phyloP scores from a whole-genome alignment of 176 grass and related monocot species.

The Bolboschoenus planiculmis region DNA sequence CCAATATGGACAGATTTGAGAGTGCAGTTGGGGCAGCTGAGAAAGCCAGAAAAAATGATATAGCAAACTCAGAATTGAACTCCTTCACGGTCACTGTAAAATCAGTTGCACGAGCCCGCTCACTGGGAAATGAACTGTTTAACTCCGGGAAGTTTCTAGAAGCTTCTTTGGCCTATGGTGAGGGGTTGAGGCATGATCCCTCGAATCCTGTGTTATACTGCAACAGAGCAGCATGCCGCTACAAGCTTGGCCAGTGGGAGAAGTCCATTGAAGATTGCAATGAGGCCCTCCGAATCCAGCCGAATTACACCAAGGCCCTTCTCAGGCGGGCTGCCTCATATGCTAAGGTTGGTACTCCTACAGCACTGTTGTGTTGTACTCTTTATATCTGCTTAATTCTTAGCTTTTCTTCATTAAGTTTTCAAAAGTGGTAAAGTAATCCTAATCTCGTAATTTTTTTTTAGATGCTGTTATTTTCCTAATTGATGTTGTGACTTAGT shows the following conservation, averaged over 20 bases:
- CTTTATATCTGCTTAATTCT: not conserved
- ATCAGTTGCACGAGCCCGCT: slow-evolving; percentile 63
- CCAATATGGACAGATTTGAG: slow-evolving; percentile 60
- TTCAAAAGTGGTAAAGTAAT: not conserved
- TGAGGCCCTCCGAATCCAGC: slow-evolving; percentile 81
- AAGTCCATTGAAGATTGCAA: slow-evolving; percentile 89
- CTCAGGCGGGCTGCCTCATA: slow-evolving; percentile 89
- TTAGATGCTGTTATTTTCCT: not conserved
- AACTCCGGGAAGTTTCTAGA: slow-evolving; percentile 73
- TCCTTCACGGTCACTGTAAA: slow-evolving; percentile 56
- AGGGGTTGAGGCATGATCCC: slow-evolving; percentile 74
- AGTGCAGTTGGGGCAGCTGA: slow-evolving; percentile 67
- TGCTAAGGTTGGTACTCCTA: slow-evolving; percentile 46
- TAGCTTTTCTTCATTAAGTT: not conserved
- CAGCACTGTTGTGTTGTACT: not conserved
- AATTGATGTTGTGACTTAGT: not conserved
- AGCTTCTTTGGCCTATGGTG: slow-evolving; percentile 76
- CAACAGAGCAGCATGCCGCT: slow-evolving; percentile 89
- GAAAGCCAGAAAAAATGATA: slow-evolving; percentile 64
- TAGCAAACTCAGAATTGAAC: slow-evolving; percentile 48
- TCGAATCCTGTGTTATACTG: slow-evolving; percentile 82
- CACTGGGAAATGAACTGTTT: slow-evolving; percentile 83
- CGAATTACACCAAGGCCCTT: slow-evolving; percentile 91
- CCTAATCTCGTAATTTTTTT: not conserved
- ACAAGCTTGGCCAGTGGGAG: slow-evolving; percentile 87